Percentiles rank a stretch among this genome's conserved stretches.
Conservation (phyloP, 2,329 filamentous ascomycete genomes). For the Colletotrichum viniferum region DNA sequence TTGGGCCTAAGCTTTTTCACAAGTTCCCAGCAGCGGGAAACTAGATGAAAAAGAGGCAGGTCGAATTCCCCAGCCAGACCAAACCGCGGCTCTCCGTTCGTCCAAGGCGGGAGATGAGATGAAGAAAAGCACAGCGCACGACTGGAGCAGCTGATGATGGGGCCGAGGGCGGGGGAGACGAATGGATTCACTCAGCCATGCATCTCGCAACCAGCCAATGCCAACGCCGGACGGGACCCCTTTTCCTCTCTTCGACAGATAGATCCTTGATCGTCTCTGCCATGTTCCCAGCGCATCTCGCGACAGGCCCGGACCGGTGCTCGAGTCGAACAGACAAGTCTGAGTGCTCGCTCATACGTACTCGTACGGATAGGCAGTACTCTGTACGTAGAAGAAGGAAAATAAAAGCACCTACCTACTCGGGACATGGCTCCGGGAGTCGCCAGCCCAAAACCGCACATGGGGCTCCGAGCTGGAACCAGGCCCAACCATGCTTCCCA, state of each 20-base stretch:
- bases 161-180: neutral
- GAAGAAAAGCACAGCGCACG: neutral
- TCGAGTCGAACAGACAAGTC: neutral
- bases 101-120: neutral
- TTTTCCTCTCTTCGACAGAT: neutral
- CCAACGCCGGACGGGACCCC: neutral
- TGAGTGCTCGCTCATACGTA: neutral
- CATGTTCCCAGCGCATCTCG: neutral
- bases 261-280: neutral
- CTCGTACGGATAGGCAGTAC: neutral
- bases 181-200: neutral
- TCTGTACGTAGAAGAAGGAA: neutral
- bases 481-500: neutral
- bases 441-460: neutral
- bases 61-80: neutral
- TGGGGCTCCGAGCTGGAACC: neutral
- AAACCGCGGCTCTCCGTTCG: neutral
- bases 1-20: conserved; percentile 8
- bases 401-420: conserved; percentile 19
- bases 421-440: conserved; percentile 17
- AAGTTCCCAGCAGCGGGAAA: neutral
- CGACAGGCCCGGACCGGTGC: neutral
- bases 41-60: conserved; percentile 20
- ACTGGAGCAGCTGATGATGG: neutral
- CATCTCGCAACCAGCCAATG: neutral